Conservation (phyloP, 495 filamentous ascomycete genomes). For the Aspergillus wentii region DNA sequence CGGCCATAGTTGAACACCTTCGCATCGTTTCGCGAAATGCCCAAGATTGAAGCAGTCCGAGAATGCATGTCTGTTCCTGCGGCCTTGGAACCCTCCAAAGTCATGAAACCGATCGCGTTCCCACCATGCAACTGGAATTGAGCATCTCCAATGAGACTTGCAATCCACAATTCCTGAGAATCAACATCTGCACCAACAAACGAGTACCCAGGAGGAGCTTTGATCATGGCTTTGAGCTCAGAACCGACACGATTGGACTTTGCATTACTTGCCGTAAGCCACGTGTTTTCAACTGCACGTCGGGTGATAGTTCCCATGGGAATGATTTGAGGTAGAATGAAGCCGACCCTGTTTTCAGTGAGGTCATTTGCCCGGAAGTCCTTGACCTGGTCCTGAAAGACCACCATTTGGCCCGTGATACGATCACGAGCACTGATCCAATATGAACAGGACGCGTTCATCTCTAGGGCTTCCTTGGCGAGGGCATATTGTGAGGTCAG, state of each 20-base stretch:
- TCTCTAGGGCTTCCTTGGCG: conserved; percentile 90
- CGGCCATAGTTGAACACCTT: conserved; percentile 99
- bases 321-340: conserved; percentile 96
- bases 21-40: conserved; percentile 89
- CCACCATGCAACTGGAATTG: conserved; percentile 92
- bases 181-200: conserved; percentile 98
- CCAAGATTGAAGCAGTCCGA: conserved; percentile 83
- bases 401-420: conserved; percentile 88
- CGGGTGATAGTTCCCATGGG: conserved; percentile 99
- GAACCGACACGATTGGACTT: conserved; percentile 94
- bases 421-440: conserved; percentile 95
- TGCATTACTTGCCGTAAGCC: conserved; percentile 96
- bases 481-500: conserved; percentile 82
- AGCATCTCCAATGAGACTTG: conserved; percentile 88
- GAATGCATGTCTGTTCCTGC: conserved; percentile 94
- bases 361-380: conserved; percentile 9
- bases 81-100: conserved; percentile 89
- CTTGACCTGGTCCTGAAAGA: conserved; percentile 66
- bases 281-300: conserved; percentile 94
- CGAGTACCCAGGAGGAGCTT: conserved; percentile 80
- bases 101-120: conserved; percentile 98
- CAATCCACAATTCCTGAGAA: conserved; percentile 99
- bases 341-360: conserved; percentile 55
- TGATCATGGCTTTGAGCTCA: conserved; percentile 95
- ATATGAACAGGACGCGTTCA: conserved; percentile 98